Evolutionary conservation across 2,329 filamentous ascomycete species (phyloP).

Genomic region (Fusarium sp.): DNA sequence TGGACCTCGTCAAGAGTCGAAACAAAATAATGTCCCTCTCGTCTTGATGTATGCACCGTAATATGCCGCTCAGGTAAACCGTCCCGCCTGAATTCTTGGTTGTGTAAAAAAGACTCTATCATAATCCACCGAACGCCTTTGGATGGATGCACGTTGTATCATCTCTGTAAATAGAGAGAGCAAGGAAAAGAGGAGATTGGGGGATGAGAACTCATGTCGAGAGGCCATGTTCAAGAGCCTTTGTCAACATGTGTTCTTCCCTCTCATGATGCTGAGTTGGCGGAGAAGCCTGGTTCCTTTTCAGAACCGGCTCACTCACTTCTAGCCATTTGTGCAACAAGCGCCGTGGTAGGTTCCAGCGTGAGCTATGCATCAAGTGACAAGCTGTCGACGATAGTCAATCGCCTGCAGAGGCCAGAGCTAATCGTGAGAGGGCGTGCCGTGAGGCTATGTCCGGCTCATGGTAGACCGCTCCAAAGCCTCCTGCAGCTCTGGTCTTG

Average conservation of each 20-base stretch:
- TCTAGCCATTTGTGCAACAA: not conserved
- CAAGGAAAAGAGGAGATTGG: slow-evolving; percentile 23
- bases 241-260: slow-evolving; percentile 11
- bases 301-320: not conserved
- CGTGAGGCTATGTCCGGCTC: slow-evolving; percentile 53
- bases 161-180: slow-evolving; percentile 35
- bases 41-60: slow-evolving; percentile 38
- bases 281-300: not conserved
- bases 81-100: slow-evolving; percentile 40
- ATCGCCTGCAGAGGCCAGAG: not conserved
- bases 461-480: slow-evolving; percentile 86
- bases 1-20: slow-evolving; percentile 23
- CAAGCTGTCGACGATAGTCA: not conserved
- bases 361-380: not conserved
- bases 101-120: slow-evolving; percentile 46
- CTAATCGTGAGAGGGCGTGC: slow-evolving; percentile 3
- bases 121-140: slow-evolving; percentile 49
- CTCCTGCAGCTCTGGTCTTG: slow-evolving; percentile 87
- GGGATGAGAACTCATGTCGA: slow-evolving; percentile 13
- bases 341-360: not conserved
- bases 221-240: slow-evolving; percentile 1
- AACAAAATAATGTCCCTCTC: slow-evolving; percentile 20
- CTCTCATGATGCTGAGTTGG: slow-evolving; percentile 25
- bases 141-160: slow-evolving; percentile 41
- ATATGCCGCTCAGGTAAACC: slow-evolving; percentile 36